Percentiles rank a stretch among this genome's conserved stretches.
phyloP scores from a whole-genome alignment of 139 green algal species.

The Picochlorum sp. region DNA sequence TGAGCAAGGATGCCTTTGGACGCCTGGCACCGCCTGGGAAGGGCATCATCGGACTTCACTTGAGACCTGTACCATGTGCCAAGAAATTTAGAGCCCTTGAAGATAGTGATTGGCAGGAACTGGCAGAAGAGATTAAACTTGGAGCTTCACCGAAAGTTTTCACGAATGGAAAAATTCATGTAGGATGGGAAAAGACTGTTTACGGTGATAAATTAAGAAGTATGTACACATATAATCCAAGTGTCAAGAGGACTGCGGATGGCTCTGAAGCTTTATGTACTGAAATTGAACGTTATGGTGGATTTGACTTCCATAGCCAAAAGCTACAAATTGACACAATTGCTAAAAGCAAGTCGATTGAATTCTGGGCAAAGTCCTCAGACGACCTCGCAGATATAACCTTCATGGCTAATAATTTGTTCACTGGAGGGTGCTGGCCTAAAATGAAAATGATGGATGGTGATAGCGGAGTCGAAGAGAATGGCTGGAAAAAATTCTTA shows the following conservation, averaged over 20 bases:
- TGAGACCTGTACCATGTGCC: slow-evolving; percentile 4
- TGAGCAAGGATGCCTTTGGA: neutral
- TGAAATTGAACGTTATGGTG: slow-evolving; percentile 9
- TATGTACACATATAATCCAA: slow-evolving; percentile 12
- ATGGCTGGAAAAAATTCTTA: slow-evolving; percentile 5
- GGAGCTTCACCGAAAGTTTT: slow-evolving; percentile 11
- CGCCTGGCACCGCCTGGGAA: neutral
- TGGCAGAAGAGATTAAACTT: neutral
- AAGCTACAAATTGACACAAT: neutral
- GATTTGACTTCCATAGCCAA: slow-evolving; percentile 10
- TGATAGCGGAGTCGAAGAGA: neutral
- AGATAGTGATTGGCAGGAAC: neutral
- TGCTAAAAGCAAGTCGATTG: slow-evolving; percentile 3
- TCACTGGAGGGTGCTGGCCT: neutral
- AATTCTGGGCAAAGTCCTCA: slow-evolving; percentile 9
- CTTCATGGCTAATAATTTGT: slow-evolving; percentile 2
- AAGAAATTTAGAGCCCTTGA: neutral
- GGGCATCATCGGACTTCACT: slow-evolving; percentile 19
- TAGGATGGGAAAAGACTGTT: slow-evolving; percentile 19
- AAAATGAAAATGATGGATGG: neutral
- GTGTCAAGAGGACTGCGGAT: neutral
- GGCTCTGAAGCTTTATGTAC: slow-evolving; percentile 11
- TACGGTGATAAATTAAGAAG: neutral
- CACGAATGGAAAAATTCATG: slow-evolving; percentile 2
- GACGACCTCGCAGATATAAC: neutral